These are phyloP conservation scores for Auriscalpium vulgare DNA, from an alignment of 768 basidiomycete genomes.

Conservation along the genomic window DNA sequence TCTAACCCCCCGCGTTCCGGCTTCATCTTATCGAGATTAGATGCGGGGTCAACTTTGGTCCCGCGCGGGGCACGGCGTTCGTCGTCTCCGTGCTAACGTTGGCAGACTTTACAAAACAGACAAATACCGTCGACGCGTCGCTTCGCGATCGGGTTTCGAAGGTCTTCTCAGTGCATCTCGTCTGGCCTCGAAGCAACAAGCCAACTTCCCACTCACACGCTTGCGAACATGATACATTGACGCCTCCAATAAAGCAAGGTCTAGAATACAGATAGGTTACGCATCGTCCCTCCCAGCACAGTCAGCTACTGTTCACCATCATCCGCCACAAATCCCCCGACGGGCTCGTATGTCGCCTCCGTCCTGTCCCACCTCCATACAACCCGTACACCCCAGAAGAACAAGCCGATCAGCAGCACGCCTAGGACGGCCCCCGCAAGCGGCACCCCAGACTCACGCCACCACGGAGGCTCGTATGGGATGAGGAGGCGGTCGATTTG, in stretches of 20 bases:
- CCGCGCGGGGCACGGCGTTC: too few species aligned
- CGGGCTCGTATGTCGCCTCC: conserved; percentile 85
- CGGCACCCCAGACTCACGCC: conserved; percentile 67
- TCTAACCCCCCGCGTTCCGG: too few species aligned
- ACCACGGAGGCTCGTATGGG: conserved; percentile 87
- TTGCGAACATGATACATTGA: not conserved
- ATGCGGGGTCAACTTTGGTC: too few species aligned
- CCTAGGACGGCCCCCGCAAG: conserved; percentile 53
- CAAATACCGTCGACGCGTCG: too few species aligned
- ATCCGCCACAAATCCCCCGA: conserved; percentile 68
- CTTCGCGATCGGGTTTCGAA: too few species aligned
- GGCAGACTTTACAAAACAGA: too few species aligned
- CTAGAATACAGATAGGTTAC: conserved; percentile 4
- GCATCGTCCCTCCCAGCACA: conserved; percentile 2
- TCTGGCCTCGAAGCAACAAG: not conserved
- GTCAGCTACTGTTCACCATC: conserved; percentile 34
- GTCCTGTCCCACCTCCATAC: conserved; percentile 71
- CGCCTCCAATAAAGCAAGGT: not conserved
- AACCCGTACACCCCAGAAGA: conserved; percentile 65
- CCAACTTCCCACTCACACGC: too few species aligned
- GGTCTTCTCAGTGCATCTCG: too few species aligned
- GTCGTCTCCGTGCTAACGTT: too few species aligned
- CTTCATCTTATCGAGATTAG: too few species aligned
- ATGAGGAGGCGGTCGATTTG: conserved; percentile 76
- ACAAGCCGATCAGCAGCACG: conserved; percentile 49